These are phyloP conservation scores for Phytophthora crassamura DNA, from an alignment of 352 stramenopile genomes.

Conservation along the genomic window DNA sequence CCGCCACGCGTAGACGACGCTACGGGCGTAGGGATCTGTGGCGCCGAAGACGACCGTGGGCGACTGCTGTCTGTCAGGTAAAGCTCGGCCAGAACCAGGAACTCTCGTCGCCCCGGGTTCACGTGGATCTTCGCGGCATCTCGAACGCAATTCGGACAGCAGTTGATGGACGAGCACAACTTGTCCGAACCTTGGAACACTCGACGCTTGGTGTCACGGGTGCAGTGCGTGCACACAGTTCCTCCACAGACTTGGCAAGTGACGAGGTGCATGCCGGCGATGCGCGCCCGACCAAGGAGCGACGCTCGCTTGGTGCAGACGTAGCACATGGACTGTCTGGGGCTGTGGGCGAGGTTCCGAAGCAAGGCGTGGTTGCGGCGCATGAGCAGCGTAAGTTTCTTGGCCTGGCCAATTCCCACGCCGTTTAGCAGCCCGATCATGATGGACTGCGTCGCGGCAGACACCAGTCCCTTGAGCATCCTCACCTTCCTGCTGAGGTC, in stretches of 20 bases:
- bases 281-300: constrained; percentile 24
- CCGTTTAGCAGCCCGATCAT: constrained; percentile 51
- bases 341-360: constrained; percentile 5
- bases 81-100: constrained; percentile 32
- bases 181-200: constrained; percentile 43
- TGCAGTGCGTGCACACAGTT: constrained; percentile 54
- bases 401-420: constrained; percentile 48
- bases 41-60: constrained; percentile 1
- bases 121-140: constrained; percentile 40
- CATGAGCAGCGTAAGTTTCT: constrained; percentile 56
- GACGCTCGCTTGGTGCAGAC: constrained; percentile 36
- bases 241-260: constrained; percentile 51
- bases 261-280: constrained; percentile 31
- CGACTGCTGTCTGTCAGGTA: constrained; percentile 6
- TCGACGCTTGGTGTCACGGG: constrained; percentile 41
- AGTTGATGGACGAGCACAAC: constrained; percentile 29
- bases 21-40: neutral
- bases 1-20: constrained; percentile 1
- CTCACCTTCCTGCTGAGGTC: constrained; percentile 44
- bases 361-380: constrained; percentile 17
- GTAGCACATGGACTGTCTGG: constrained; percentile 25
- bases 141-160: constrained; percentile 47
- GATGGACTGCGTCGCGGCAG: constrained; percentile 37
- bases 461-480: constrained; percentile 27
- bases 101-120: constrained; percentile 31